Conservation (phyloP, 116 monocot species). For the Trichopus zeylanicus region DNA sequence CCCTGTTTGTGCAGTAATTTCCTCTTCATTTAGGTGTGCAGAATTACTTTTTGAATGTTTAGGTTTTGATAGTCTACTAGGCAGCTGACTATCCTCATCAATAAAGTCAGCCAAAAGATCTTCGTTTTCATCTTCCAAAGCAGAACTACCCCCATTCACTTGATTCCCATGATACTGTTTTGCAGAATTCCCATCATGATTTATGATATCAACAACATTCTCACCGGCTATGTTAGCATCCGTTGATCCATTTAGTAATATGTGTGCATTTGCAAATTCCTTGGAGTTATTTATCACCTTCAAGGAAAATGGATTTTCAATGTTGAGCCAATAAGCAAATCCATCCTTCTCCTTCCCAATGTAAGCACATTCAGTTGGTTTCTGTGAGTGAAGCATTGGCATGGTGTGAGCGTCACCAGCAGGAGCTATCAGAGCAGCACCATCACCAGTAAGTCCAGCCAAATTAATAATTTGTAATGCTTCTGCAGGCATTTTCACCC, state of each 20-base stretch:
- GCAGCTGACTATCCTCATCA: slow-evolving; percentile 99
- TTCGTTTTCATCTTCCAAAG: slow-evolving; percentile 89
- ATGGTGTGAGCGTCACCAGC: slow-evolving; percentile 15
- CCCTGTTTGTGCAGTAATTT: slow-evolving; percentile 82
- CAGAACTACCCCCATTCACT: slow-evolving; percentile 31
- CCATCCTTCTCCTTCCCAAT: slow-evolving; percentile 49
- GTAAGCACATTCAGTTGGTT: slow-evolving; percentile 11
- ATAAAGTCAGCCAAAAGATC: slow-evolving; percentile 98
- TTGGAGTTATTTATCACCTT: slow-evolving; percentile 37
- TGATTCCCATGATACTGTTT: slow-evolving; percentile 17
- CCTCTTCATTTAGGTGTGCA: slow-evolving; percentile 60
- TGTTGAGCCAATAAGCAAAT: slow-evolving; percentile 71
- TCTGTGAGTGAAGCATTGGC: slow-evolving; percentile 35
- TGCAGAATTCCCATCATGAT: slow-evolving; percentile 20
- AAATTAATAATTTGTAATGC: slow-evolving; percentile 67
- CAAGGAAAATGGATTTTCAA: slow-evolving; percentile 64
- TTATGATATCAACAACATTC: slow-evolving; percentile 24
- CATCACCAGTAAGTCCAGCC: slow-evolving; percentile 96
- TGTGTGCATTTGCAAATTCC: slow-evolving; percentile 33
- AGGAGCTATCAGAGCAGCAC: slow-evolving; percentile 71
- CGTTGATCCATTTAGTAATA: slow-evolving; percentile 29
- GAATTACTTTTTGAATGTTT: slow-evolving; percentile 22
- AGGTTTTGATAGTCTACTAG: slow-evolving; percentile 75
- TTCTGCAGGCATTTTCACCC: slow-evolving; percentile 72
- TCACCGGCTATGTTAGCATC: slow-evolving; percentile 24